Percentiles rank a stretch among this genome's conserved stretches.
These are phyloP conservation scores for Neurospora sp. DNA, from an alignment of 495 filamentous ascomycete species.

Conservation along the genomic window DNA sequence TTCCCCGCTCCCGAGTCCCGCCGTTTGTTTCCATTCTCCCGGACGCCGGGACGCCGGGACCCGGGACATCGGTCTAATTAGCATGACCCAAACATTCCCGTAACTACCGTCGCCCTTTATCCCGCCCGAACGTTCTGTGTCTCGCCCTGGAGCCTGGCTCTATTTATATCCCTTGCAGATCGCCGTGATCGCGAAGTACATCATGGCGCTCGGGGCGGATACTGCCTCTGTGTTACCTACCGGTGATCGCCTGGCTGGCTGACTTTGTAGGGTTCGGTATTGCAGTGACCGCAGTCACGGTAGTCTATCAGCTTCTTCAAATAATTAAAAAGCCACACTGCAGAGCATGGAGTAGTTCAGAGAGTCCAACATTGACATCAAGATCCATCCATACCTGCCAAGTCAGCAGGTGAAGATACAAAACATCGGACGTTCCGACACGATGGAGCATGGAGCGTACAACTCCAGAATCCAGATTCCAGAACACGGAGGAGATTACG, in stretches of 20 bases:
- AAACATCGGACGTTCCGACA: not conserved
- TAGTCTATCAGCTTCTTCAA: too few species aligned
- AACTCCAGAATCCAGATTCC: not conserved
- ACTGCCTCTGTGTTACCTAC: too few species aligned
- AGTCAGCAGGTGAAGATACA: not conserved
- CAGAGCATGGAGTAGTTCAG: not conserved
- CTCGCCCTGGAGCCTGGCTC: not conserved
- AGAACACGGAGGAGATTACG: not conserved
- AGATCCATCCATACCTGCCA: not conserved
- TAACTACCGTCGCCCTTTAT: not conserved
- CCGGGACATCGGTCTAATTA: too few species aligned
- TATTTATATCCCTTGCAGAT: not conserved
- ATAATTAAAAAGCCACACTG: too few species aligned
- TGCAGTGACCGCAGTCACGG: too few species aligned
- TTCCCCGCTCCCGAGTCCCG: too few species aligned
- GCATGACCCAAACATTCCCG: too few species aligned
- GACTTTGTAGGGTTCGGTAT: too few species aligned
- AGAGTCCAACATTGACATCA: not conserved
- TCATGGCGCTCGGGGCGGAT: not conserved
- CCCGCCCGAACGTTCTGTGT: not conserved
- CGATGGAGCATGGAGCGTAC: not conserved
- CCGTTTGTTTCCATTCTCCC: too few species aligned
- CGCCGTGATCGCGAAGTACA: not conserved
- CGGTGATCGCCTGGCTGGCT: not conserved
- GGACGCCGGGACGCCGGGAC: too few species aligned